phyloP scores from a whole-genome alignment of 2,329 filamentous ascomycete genomes.

The Cadophora gregata region DNA sequence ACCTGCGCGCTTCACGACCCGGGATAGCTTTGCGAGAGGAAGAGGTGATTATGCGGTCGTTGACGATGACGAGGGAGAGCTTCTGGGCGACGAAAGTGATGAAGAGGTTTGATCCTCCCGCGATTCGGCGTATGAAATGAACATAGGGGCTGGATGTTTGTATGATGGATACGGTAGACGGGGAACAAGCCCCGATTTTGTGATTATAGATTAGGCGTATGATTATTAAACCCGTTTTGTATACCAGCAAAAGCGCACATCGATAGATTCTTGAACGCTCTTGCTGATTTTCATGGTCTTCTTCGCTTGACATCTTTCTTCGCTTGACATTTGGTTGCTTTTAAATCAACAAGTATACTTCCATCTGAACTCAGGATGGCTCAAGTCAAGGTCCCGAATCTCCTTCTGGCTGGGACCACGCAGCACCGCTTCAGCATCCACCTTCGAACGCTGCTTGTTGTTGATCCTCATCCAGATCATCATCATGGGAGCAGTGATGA shows the following conservation, averaged over 20 bases:
- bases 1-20: constrained; percentile 73
- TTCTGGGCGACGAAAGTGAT: constrained; percentile 91
- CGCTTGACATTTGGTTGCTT: not conserved
- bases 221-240: constrained; percentile 8
- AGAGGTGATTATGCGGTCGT: constrained; percentile 88
- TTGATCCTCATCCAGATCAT: not conserved
- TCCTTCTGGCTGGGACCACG: not conserved
- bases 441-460: not conserved
- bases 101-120: constrained; percentile 68
- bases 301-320: not conserved
- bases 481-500: not conserved
- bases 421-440: not conserved
- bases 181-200: not conserved
- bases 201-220: constrained; percentile 14
- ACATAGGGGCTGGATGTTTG: not conserved
- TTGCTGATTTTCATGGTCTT: not conserved
- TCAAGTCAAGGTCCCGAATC: not conserved
- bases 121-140: not conserved
- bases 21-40: constrained; percentile 86
- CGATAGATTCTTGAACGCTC: not conserved
- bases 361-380: not conserved
- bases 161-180: not conserved
- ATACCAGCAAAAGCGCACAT: constrained; percentile 8
- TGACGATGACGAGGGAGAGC: constrained; percentile 91
- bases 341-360: not conserved